These are phyloP conservation scores for Laetiporus sulphureus DNA, from an alignment of 1,284 basidiomycete species.

Conservation along the genomic window DNA sequence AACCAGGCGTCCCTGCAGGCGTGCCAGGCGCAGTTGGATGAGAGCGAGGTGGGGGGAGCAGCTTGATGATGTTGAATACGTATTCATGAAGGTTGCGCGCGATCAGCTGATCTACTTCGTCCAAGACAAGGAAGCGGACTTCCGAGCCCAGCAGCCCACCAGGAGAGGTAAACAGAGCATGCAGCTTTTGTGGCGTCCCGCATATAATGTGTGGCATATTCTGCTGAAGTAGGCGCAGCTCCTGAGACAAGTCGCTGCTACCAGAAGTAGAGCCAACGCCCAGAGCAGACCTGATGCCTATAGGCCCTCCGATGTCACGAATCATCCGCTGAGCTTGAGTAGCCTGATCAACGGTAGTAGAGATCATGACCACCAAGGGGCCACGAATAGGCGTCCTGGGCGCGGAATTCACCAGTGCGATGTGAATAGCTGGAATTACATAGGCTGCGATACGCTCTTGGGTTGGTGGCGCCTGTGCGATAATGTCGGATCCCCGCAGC, in stretches of 20 bases:
- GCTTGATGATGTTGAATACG: conserved; percentile 87
- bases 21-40: conserved; percentile 43
- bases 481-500: conserved; percentile 90
- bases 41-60: conserved; percentile 81
- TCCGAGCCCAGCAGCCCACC: conserved; percentile 74
- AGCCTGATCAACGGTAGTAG: conserved; percentile 97
- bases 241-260: conserved; percentile 63
- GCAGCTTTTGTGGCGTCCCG: conserved; percentile 93
- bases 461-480: conserved; percentile 96
- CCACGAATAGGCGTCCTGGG: conserved; percentile 58
- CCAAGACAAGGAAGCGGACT: conserved; percentile 88
- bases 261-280: conserved; percentile 72
- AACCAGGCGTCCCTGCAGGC: conserved; percentile 30
- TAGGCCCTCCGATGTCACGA: conserved; percentile 85
- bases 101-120: conserved; percentile 97
- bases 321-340: conserved; percentile 98
- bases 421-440: conserved; percentile 89
- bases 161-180: conserved; percentile 84
- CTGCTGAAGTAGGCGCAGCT: conserved; percentile 81
- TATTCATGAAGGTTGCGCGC: conserved; percentile 94
- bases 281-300: conserved; percentile 83
- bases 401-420: conserved; percentile 60
- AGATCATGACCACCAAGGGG: conserved; percentile 87
- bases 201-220: conserved; percentile 93
- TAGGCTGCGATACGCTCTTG: conserved; percentile 98